Percentiles rank a stretch among this genome's conserved stretches.
phyloP scores from a whole-genome alignment of 139 green algal species.

The Tetradesmus obliquus region DNA sequence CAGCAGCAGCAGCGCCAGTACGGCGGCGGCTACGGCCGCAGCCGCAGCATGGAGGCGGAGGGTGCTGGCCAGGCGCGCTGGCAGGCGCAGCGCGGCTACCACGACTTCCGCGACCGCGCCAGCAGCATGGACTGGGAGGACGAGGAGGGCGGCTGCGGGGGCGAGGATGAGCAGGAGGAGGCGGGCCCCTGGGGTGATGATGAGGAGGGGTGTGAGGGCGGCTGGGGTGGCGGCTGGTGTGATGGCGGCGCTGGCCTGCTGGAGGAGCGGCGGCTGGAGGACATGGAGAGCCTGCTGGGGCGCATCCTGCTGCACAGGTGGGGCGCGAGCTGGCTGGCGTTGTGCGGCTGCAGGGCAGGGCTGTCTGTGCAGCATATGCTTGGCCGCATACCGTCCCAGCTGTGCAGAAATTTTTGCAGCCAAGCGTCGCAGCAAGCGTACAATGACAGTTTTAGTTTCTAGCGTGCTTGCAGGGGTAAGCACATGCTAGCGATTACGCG shows the following conservation, averaged over 20 bases:
- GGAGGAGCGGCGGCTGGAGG: not conserved
- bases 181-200: not conserved
- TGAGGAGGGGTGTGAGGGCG: not conserved
- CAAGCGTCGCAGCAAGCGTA: no score
- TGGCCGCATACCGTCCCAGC: no score
- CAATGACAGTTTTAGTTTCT: no score
- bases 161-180: not conserved
- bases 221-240: not conserved
- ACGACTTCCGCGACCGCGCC: not conserved
- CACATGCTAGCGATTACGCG: no score
- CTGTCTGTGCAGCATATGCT: not conserved
- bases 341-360: not conserved
- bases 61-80: not conserved
- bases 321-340: no score
- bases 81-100: not conserved
- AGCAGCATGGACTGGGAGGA: not conserved
- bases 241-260: not conserved
- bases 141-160: not conserved
- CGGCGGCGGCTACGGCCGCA: not conserved
- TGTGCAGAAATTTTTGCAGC: no score
- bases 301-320: constrained; percentile 28
- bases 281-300: constrained; percentile 27
- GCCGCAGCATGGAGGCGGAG: not conserved
- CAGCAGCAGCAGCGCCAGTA: not conserved
- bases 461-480: no score